These are phyloP conservation scores for Pseudozyma flocculosa DNA, from an alignment of 1,284 basidiomycete genomes.

Conservation along the genomic window DNA sequence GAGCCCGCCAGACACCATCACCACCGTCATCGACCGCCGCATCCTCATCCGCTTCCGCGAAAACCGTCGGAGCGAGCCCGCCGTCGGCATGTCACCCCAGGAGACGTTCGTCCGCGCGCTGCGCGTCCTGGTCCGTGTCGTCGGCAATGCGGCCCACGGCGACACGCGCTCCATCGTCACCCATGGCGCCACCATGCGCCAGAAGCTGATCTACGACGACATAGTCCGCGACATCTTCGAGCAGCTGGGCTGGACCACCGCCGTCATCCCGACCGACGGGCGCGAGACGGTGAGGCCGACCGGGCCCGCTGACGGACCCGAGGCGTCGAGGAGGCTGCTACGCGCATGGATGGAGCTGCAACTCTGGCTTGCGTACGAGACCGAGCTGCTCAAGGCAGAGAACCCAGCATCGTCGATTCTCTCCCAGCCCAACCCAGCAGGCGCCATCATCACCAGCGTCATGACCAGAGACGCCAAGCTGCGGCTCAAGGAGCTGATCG, in stretches of 20 bases:
- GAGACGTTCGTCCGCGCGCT: conserved; percentile 28
- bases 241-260: conserved; percentile 21
- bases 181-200: conserved; percentile 12
- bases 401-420: conserved; percentile 8
- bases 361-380: conserved; percentile 21
- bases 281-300: conserved; percentile 19
- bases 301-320: background rate
- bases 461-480: conserved; percentile 3
- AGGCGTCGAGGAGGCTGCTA: conserved; percentile 6
- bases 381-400: conserved; percentile 7
- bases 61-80: conserved; percentile 19
- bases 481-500: conserved; percentile 5
- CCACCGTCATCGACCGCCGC: conserved; percentile 16
- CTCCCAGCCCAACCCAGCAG: too few relatives aligned
- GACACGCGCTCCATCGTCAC: conserved; percentile 23
- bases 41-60: conserved; percentile 20
- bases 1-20: conserved; percentile 26
- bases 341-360: conserved; percentile 42
- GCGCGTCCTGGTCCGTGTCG: conserved; percentile 17
- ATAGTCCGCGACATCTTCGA: conserved; percentile 18
- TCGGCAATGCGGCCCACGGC: conserved; percentile 37
- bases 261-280: conserved; percentile 14
- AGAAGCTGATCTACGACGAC: conserved; percentile 35
- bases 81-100: conserved; percentile 16
- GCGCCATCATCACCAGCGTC: too few relatives aligned